Percentiles rank a stretch among this genome's conserved stretches.
These are phyloP conservation scores for Tricladium varicosporioides DNA, from an alignment of 2,329 filamentous ascomycete genomes.

Conservation along the genomic window DNA sequence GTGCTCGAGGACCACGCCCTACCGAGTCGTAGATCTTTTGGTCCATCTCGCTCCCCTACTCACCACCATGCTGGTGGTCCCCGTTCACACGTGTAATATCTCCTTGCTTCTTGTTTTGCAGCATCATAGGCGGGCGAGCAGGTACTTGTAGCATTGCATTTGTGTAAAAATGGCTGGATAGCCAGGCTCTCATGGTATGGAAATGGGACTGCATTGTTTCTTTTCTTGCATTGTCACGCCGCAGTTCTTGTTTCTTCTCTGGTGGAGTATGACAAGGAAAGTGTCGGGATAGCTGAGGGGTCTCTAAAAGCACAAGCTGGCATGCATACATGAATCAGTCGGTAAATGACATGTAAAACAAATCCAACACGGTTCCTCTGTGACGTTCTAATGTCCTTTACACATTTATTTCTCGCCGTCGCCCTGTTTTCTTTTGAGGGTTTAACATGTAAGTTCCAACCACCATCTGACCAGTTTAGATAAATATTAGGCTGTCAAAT, in stretches of 20 bases:
- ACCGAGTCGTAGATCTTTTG: constrained; percentile 22
- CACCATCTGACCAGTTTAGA: too few species aligned
- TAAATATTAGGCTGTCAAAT: too few species aligned
- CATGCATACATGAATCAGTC: background rate
- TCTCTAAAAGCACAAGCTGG: background rate
- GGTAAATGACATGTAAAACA: background rate
- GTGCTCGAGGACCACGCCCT: constrained; percentile 22
- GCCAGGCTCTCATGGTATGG: constrained; percentile 2
- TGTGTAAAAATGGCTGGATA: constrained; percentile 12
- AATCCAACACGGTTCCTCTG: background rate
- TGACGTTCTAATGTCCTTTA: too few species aligned
- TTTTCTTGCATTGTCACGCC: constrained; percentile 4
- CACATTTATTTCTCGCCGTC: too few species aligned
- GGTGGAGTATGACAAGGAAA: background rate
- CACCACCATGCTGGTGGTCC: constrained; percentile 8
- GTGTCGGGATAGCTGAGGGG: background rate
- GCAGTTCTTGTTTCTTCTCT: constrained; percentile 3
- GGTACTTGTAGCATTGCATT: constrained; percentile 16
- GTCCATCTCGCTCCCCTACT: background rate
- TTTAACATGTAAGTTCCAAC: too few species aligned
- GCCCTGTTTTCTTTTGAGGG: too few species aligned
- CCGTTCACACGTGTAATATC: constrained; percentile 25
- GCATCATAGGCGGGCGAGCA: constrained; percentile 24
- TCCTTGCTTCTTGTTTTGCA: constrained; percentile 27
- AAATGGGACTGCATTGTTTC: constrained; percentile 2